phyloP scores from a whole-genome alignment of 306 rosid genomes.

The Lathyrus sativus region DNA sequence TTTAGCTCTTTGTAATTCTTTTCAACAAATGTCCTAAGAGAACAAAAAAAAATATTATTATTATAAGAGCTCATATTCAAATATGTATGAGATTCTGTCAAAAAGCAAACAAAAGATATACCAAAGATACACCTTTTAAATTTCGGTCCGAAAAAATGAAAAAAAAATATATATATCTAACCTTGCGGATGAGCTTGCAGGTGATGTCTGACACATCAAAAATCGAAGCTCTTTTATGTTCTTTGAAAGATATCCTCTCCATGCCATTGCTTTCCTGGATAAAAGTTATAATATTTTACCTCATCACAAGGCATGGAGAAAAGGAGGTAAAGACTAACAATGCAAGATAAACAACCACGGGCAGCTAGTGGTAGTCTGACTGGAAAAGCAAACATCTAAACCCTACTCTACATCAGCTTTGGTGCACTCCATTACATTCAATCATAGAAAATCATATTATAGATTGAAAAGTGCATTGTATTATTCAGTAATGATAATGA shows the following conservation, averaged over 20 bases:
- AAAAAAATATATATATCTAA: slow-evolving; percentile 39
- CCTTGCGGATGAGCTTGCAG: slow-evolving; percentile 89
- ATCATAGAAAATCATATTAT: too few relatives aligned
- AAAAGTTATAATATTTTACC: slow-evolving; percentile 31
- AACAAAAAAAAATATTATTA: slow-evolving; percentile 3
- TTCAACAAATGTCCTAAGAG: slow-evolving; percentile 79
- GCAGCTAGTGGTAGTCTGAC: neutral
- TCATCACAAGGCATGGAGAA: slow-evolving; percentile 6
- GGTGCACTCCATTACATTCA: too few relatives aligned
- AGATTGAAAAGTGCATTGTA: too few relatives aligned
- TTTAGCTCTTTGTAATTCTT: slow-evolving; percentile 83
- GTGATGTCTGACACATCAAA: slow-evolving; percentile 88
- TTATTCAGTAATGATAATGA: too few relatives aligned
- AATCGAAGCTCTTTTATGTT: slow-evolving; percentile 87
- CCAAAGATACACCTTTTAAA: neutral
- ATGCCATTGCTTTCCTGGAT: slow-evolving; percentile 62
- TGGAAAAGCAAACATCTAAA: neutral
- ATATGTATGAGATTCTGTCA: neutral
- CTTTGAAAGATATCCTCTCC: slow-evolving; percentile 77
- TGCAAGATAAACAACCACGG: slow-evolving; percentile 2
- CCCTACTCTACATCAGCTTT: neutral
- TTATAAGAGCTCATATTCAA: slow-evolving; percentile 13
- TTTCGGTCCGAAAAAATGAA: slow-evolving; percentile 5
- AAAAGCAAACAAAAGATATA: slow-evolving; percentile 2
- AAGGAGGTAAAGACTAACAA: neutral